Evolutionary conservation across 208 protist genomes (phyloP), one percentile per base, ranked within the genome.

Genomic region (Sergeia podlipaevii): DNA sequence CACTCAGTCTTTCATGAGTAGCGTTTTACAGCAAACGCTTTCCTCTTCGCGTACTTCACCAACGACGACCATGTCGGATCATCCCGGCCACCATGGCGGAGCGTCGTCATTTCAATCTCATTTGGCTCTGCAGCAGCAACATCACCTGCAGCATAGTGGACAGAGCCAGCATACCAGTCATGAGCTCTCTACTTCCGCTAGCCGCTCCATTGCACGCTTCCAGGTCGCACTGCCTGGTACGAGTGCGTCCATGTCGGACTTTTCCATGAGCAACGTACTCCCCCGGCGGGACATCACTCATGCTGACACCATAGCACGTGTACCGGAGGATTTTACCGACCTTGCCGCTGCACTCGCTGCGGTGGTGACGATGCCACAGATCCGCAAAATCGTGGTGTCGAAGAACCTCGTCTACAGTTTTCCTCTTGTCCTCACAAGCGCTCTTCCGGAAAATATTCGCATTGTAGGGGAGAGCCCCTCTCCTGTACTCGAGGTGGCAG

Each of bases 401-500:
- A 60, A 67, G 23, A 74, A 69, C 50, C 75, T 70, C 4, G 67
- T 80, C 10, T 66, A 77, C 51, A 79, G 61, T 29, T 59, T 34
- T 13, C 63, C 80, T 20, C 53, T 93, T 5, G 63, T 66, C 30
- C 67, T 93, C 7, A 71, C 63, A 7, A 58, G 70, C 18, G 51
- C 55, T 17, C 65, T 93, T 27, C 85, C 85, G 37, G 77, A 85
- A n/a, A 69, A 69, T 33, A 29, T 93, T 29, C 67, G 60, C 34
- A 72, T 93, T 38, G 63, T 89, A 8, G 85, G 85, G 8, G 78
- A 80, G 57, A 70, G 63, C 56, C 78, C 85, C 21, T 54, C 77
- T 37, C 84, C 84, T 18, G 74, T 77, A 56, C 65, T 87, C 29
- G 78, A 93, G 66, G 75, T 87, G 36, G 48, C 52, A 1, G 70